Evolutionary conservation across 768 basidiomycete species (phyloP).

Genomic region (Porpolomopsis calyptriformis): DNA sequence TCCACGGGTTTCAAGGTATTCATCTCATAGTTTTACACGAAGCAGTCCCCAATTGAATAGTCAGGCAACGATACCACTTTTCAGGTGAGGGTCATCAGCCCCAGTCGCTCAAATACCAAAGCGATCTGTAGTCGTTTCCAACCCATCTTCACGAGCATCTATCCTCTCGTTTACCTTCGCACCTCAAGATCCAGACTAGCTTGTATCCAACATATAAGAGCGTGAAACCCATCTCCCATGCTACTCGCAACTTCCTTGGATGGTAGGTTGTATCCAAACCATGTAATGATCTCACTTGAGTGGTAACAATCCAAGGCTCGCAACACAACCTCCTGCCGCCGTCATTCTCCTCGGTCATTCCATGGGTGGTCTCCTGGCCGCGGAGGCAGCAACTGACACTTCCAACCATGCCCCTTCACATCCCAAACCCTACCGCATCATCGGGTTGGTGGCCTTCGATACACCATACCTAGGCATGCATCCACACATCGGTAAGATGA

Average conservation of each 20-base stretch:
- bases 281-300: not conserved
- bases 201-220: conserved; percentile 55
- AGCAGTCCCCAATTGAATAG: conserved; percentile 2
- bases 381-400: conserved; percentile 39
- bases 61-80: conserved; percentile 49
- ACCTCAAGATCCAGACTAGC: conserved; percentile 34
- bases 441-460: conserved; percentile 49
- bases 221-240: conserved; percentile 39
- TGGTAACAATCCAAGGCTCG: conserved; percentile 30
- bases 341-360: conserved; percentile 49
- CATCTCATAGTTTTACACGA: conserved; percentile 4
- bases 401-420: conserved; percentile 25
- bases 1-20: conserved; percentile 49
- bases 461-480: conserved; percentile 53
- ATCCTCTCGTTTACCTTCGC: conserved; percentile 22
- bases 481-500: conserved; percentile 34
- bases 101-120: not conserved
- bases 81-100: conserved; percentile 26
- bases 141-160: conserved; percentile 40
- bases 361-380: conserved; percentile 51
- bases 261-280: conserved; percentile 27
- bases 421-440: conserved; percentile 31
- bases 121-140: conserved; percentile 36
- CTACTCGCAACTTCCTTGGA: conserved; percentile 43
- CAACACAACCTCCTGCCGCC: conserved; percentile 43